Conservation (phyloP, 2,329 filamentous ascomycete species). For the Hirsutella minnesotensis region DNA sequence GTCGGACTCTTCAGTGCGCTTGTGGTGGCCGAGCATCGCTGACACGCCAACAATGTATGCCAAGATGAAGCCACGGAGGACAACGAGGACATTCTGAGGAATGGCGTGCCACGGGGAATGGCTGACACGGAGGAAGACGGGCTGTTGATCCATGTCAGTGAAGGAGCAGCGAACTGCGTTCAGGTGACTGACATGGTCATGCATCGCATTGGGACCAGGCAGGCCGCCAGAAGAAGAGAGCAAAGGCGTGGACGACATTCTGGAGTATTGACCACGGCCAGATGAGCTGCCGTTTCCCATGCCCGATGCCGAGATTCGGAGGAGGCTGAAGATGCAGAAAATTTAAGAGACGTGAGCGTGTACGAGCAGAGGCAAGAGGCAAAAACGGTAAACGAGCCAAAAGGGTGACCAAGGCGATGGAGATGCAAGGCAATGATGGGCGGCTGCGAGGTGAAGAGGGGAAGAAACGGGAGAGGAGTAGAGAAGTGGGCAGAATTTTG, state of each 20-base stretch:
- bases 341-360: neutral
- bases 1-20: constrained; percentile 27
- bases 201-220: constrained; percentile 19
- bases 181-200: constrained; percentile 19
- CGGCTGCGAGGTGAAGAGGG: neutral
- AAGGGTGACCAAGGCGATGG: constrained; percentile 4
- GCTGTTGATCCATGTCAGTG: constrained; percentile 19
- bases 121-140: constrained; percentile 37
- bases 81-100: constrained; percentile 31
- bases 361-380: neutral
- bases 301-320: neutral
- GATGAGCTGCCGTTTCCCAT: neutral
- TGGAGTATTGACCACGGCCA: constrained; percentile 1
- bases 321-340: neutral
- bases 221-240: constrained; percentile 17
- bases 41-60: constrained; percentile 29
- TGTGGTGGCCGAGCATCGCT: constrained; percentile 32
- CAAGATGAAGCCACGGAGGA: constrained; percentile 29
- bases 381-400: neutral
- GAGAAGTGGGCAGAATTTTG: neutral
- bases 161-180: neutral
- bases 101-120: constrained; percentile 39
- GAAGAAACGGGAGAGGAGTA: neutral
- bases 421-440: neutral
- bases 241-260: constrained; percentile 23